Evolutionary conservation across 2,329 filamentous ascomycete species (phyloP).

Genomic region (Aspergillus awamori): DNA sequence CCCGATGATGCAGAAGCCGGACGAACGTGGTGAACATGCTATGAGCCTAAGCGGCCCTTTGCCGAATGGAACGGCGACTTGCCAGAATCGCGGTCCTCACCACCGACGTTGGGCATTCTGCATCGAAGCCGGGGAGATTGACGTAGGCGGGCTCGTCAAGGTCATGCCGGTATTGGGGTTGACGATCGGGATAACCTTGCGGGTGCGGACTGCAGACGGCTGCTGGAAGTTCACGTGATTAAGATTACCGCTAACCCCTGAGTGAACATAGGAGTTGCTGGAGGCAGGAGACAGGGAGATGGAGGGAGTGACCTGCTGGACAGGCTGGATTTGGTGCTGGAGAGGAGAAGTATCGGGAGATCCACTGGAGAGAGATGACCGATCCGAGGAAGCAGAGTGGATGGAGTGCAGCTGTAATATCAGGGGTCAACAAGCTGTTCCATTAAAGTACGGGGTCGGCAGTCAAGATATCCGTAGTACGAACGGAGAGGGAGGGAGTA

Average conservation of each 20-base stretch:
- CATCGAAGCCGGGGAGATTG: slow-evolving; percentile 66
- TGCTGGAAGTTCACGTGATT: slow-evolving; percentile 86
- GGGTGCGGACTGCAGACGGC: slow-evolving; percentile 81
- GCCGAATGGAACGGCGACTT: slow-evolving; percentile 28
- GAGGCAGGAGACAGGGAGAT: slow-evolving; percentile 69
- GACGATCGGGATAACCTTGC: slow-evolving; percentile 96
- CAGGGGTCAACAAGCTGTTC: slow-evolving; percentile 23
- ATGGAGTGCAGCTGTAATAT: slow-evolving; percentile 77
- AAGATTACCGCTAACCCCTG: slow-evolving; percentile 65
- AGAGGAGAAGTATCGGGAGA: slow-evolving; percentile 90
- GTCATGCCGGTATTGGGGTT: slow-evolving; percentile 89
- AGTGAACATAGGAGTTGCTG: slow-evolving; percentile 61
- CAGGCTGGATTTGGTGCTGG: slow-evolving; percentile 74
- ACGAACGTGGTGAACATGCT: slow-evolving; percentile 36
- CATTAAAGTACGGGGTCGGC: background rate
- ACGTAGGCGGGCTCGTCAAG: slow-evolving; percentile 84
- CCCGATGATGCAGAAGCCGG: slow-evolving; percentile 42
- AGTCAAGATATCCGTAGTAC: slow-evolving; percentile 1
- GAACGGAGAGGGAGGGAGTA: background rate
- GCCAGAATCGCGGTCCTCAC: slow-evolving; percentile 33
- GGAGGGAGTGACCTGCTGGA: slow-evolving; percentile 72
- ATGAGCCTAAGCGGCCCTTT: slow-evolving; percentile 31
- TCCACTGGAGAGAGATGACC: slow-evolving; percentile 90
- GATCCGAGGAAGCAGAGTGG: slow-evolving; percentile 84
- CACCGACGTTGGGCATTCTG: slow-evolving; percentile 53